Conservation (phyloP, 345 rosid species). For the Salix koriyanagi region DNA sequence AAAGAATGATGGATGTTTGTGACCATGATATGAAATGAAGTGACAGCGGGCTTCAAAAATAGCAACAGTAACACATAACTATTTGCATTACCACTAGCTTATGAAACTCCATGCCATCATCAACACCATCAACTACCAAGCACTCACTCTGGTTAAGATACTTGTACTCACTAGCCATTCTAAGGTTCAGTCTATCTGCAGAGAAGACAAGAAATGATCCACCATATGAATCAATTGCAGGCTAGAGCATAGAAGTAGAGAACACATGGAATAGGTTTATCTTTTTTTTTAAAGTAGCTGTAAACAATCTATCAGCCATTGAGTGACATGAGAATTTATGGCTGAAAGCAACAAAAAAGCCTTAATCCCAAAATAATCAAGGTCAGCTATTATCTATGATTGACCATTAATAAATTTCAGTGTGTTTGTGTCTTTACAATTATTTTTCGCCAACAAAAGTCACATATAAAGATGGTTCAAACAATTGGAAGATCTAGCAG, state of each 20-base stretch:
- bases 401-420: background rate
- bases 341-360: background rate
- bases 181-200: constrained; percentile 79
- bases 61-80: background rate
- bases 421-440: background rate
- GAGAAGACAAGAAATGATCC: constrained; percentile 5
- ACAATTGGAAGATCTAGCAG: background rate
- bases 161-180: constrained; percentile 66
- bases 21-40: background rate
- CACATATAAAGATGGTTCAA: background rate
- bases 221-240: background rate
- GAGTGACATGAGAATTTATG: background rate
- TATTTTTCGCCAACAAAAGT: background rate
- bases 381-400: background rate
- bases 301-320: background rate
- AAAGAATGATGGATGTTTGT: constrained; percentile 2
- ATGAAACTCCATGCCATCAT: constrained; percentile 67
- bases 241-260: background rate
- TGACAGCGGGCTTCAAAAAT: constrained; percentile 8
- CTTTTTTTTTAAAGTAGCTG: background rate
- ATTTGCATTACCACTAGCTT: constrained; percentile 58
- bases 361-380: background rate
- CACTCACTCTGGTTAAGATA: constrained; percentile 88
- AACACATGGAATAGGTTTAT: background rate
- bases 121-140: constrained; percentile 63